Percentiles rank a stretch among this genome's conserved stretches.
Evolutionary conservation across 257 asterid genomes (phyloP).

Genomic region (Solanum okadae): DNA sequence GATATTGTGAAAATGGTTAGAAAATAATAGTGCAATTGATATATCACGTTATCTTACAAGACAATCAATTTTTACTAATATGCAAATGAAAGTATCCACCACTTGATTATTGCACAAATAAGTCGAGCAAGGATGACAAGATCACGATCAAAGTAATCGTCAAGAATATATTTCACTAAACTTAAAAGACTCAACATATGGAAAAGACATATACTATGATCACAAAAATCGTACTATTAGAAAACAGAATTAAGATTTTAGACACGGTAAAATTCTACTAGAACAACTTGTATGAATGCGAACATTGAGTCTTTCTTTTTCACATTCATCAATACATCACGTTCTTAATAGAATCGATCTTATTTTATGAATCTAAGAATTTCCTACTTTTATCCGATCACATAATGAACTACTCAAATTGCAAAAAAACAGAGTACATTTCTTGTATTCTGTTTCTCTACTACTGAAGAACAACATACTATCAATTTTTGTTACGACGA

Average conservation of each 20-base stretch:
- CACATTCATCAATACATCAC: background rate
- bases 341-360: background rate
- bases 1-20: no score
- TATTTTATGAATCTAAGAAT: background rate
- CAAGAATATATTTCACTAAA: background rate
- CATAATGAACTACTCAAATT: background rate
- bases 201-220: background rate
- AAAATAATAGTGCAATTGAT: no score
- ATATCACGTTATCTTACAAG: no score
- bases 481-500: background rate
- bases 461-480: background rate
- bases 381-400: background rate
- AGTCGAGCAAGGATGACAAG: background rate
- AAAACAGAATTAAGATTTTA: background rate
- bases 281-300: background rate
- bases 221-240: background rate
- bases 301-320: background rate
- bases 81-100: background rate
- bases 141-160: background rate
- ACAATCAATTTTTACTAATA: no score
- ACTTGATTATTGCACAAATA: background rate
- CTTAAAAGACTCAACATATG: background rate
- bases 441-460: background rate
- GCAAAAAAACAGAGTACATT: background rate
- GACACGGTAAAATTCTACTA: background rate